Evolutionary conservation across 352 stramenopile species (phyloP).

Genomic region (Pythium plurisporium): DNA sequence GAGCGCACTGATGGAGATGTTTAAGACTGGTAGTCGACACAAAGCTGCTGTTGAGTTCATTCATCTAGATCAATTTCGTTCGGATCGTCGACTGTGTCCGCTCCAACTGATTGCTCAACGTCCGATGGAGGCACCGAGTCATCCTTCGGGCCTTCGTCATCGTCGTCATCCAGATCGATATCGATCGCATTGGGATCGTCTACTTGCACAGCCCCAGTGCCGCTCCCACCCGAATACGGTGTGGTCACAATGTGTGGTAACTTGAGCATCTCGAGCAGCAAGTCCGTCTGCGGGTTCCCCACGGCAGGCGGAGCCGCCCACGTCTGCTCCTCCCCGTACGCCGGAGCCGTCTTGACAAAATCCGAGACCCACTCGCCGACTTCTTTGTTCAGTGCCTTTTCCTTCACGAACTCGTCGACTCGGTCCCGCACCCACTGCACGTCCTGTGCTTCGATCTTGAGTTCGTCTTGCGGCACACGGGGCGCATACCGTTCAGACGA

Average conservation of each 20-base stretch:
- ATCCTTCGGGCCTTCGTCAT: neutral
- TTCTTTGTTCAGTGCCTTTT: conserved; percentile 48
- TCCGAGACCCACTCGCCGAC: conserved; percentile 67
- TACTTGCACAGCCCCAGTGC: neutral
- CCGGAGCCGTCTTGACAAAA: conserved; percentile 74
- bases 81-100: neutral
- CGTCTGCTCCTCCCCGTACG: conserved; percentile 41
- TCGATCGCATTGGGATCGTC: conserved; percentile 36
- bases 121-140: neutral
- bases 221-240: conserved; percentile 54
- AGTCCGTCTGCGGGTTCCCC: conserved; percentile 96
- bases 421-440: conserved; percentile 65
- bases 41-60: neutral
- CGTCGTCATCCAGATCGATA: conserved; percentile 27
- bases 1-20: too few species aligned
- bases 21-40: too few species aligned
- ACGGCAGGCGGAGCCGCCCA: conserved; percentile 17
- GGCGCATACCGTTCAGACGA: conserved; percentile 60
- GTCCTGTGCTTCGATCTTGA: conserved; percentile 74
- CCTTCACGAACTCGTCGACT: conserved; percentile 39
- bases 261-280: conserved; percentile 89
- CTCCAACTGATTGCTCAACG: neutral
- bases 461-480: conserved; percentile 63
- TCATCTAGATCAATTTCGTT: conserved; percentile 27
- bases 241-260: conserved; percentile 93